phyloP scores from a whole-genome alignment of 768 basidiomycete genomes.

The Mycena amicta region DNA sequence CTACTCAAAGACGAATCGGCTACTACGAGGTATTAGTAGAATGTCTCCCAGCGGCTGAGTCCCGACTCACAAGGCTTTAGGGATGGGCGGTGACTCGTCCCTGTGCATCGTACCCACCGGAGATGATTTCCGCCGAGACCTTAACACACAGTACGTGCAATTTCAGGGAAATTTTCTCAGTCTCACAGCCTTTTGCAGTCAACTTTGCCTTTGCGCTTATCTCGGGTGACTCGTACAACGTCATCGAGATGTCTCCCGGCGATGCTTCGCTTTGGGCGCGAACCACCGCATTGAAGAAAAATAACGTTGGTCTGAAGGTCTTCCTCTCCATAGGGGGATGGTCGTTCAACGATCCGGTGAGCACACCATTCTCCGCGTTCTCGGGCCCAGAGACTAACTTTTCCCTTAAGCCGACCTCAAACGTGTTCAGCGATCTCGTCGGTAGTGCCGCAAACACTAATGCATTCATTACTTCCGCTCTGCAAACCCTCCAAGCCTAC shows the following conservation, averaged over 20 bases:
- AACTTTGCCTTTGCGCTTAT: constrained; percentile 31
- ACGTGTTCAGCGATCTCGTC: constrained; percentile 27
- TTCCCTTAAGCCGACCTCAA: constrained; percentile 28
- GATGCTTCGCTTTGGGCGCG: constrained; percentile 25
- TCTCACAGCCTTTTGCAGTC: constrained; percentile 14
- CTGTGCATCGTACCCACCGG: constrained; percentile 23
- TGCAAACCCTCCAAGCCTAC: constrained; percentile 26
- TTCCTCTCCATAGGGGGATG: constrained; percentile 32
- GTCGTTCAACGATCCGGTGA: constrained; percentile 27
- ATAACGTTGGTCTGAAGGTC: constrained; percentile 26
- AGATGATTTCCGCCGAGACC: constrained; percentile 24
- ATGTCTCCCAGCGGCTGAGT: not conserved
- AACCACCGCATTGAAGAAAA: constrained; percentile 28
- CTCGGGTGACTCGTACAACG: constrained; percentile 16
- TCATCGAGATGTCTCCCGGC: constrained; percentile 26
- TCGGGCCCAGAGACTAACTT: not conserved
- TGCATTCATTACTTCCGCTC: constrained; percentile 23
- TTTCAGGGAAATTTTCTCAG: too few species aligned
- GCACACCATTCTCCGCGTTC: not conserved
- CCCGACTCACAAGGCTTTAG: not conserved
- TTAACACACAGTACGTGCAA: constrained; percentile 23
- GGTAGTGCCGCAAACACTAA: constrained; percentile 19
- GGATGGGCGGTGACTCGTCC: constrained; percentile 16
- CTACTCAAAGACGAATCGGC: constrained; percentile 26
- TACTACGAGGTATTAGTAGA: constrained; percentile 29